Evolutionary conservation across 1,139 yeast genomes (phyloP).

Genomic region (Scheffersomyces cryptocercus): DNA sequence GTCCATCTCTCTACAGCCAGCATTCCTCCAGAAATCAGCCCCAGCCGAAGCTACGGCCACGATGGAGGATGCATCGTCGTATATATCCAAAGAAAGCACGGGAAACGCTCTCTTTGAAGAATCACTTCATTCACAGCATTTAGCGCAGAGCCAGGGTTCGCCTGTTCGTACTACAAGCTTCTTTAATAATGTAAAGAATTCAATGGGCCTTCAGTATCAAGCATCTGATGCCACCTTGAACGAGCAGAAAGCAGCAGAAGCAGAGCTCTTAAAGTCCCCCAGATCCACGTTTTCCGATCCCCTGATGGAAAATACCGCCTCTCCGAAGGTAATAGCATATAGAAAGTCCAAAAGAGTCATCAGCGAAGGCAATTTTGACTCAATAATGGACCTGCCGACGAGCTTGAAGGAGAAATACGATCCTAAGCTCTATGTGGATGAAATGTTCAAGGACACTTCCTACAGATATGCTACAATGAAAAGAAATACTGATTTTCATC

Average conservation of each 20-base stretch:
- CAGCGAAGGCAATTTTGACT: slow-evolving; percentile 32
- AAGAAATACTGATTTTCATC: slow-evolving; percentile 79
- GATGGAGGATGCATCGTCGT: slow-evolving; percentile 50
- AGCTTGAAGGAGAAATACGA: slow-evolving; percentile 29
- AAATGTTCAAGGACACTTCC: slow-evolving; percentile 32
- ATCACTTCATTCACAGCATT: not conserved
- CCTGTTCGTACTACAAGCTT: not conserved
- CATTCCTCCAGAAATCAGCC: slow-evolving; percentile 43
- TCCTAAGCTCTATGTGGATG: slow-evolving; percentile 37
- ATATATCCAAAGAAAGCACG: slow-evolving; percentile 34
- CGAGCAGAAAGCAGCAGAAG: not conserved
- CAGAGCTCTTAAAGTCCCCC: not conserved
- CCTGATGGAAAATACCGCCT: slow-evolving; percentile 5
- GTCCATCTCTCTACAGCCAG: slow-evolving; percentile 35
- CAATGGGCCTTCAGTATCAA: too few relatives aligned
- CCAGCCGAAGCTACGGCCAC: slow-evolving; percentile 66
- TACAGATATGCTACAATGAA: slow-evolving; percentile 64
- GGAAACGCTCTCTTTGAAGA: slow-evolving; percentile 13
- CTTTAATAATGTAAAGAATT: too few relatives aligned
- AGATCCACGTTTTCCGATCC: not conserved
- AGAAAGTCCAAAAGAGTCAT: slow-evolving; percentile 41
- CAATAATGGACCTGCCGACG: slow-evolving; percentile 13
- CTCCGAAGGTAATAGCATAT: slow-evolving; percentile 52
- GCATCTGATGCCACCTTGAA: not conserved
- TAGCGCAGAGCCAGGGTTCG: slow-evolving; percentile 6